These are phyloP conservation scores for Glycine soja DNA, from an alignment of 306 rosid species.

Conservation along the genomic window DNA sequence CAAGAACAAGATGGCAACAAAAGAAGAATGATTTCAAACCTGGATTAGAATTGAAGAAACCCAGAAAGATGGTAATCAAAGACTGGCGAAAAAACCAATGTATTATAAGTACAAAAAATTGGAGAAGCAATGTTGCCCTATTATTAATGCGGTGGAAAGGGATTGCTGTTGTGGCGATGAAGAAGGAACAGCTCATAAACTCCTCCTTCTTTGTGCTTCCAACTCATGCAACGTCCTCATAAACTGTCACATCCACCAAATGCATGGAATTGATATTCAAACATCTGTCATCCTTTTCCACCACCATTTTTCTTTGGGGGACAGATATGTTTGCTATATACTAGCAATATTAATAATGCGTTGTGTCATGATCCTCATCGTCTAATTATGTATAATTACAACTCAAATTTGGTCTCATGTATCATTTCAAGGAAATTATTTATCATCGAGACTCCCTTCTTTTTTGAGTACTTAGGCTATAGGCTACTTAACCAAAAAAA, in stretches of 20 bases:
- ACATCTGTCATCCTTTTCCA: slow-evolving; percentile 27
- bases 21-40: neutral
- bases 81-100: slow-evolving; percentile 8
- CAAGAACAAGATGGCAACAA: neutral
- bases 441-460: neutral
- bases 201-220: slow-evolving; percentile 33
- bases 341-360: neutral
- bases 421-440: neutral
- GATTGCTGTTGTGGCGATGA: too few relatives aligned
- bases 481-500: too few relatives aligned
- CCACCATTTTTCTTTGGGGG: neutral
- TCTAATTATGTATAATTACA: too few relatives aligned
- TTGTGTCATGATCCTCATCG: too few relatives aligned
- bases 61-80: neutral
- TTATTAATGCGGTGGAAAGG: too few relatives aligned
- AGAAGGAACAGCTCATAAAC: slow-evolving; percentile 1
- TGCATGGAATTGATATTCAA: slow-evolving; percentile 21
- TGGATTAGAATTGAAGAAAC: slow-evolving; percentile 13
- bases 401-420: neutral
- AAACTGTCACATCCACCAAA: slow-evolving; percentile 9
- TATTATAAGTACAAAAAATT: too few relatives aligned
- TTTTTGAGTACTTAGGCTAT: too few relatives aligned
- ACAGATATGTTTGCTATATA: neutral
- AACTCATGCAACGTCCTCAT: slow-evolving; percentile 35
- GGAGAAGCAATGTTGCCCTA: too few relatives aligned